Evolutionary conservation across 148 eudicot genomes (phyloP).

Genomic region (Chenopodium suecicum): DNA sequence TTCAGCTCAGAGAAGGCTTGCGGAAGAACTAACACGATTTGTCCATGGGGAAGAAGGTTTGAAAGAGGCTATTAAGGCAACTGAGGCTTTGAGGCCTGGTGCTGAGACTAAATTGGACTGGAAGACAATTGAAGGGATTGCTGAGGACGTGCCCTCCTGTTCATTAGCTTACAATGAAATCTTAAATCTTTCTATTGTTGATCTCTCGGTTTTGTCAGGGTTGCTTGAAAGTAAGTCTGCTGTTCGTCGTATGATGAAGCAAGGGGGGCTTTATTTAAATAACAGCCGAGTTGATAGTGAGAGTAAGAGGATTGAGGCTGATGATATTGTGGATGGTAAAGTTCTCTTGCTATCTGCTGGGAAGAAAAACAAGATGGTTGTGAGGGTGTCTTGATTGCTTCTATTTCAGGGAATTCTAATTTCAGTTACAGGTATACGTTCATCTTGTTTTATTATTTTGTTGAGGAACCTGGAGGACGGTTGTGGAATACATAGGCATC

Average conservation of each 20-base stretch:
- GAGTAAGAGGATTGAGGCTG: constrained; percentile 55
- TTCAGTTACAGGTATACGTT: not conserved
- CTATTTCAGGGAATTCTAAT: not conserved
- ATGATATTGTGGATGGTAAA: constrained; percentile 80
- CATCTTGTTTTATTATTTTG: not conserved
- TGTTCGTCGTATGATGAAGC: constrained; percentile 79
- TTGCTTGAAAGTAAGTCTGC: constrained; percentile 79
- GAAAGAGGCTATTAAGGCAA: constrained; percentile 77
- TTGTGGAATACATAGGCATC: not conserved
- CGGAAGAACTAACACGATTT: constrained; percentile 78
- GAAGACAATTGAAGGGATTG: constrained; percentile 65
- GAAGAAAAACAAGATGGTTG: constrained; percentile 92
- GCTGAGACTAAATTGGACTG: constrained; percentile 67
- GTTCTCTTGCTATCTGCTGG: constrained; percentile 83
- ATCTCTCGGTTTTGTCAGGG: constrained; percentile 72
- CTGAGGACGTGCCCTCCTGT: constrained; percentile 75
- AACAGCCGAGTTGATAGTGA: constrained; percentile 68
- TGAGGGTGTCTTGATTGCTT: constrained; percentile 56
- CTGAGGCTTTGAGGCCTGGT: constrained; percentile 80
- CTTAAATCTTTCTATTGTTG: constrained; percentile 44
- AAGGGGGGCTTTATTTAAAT: constrained; percentile 84
- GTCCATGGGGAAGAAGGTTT: constrained; percentile 87
- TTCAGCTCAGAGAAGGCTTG: constrained; percentile 69
- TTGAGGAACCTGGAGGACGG: not conserved
- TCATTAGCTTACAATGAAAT: constrained; percentile 47